Base-by-base conservation (phyloP, 2,329 filamentous ascomycete species). In the Furcasterigmium furcatum region DNA sequence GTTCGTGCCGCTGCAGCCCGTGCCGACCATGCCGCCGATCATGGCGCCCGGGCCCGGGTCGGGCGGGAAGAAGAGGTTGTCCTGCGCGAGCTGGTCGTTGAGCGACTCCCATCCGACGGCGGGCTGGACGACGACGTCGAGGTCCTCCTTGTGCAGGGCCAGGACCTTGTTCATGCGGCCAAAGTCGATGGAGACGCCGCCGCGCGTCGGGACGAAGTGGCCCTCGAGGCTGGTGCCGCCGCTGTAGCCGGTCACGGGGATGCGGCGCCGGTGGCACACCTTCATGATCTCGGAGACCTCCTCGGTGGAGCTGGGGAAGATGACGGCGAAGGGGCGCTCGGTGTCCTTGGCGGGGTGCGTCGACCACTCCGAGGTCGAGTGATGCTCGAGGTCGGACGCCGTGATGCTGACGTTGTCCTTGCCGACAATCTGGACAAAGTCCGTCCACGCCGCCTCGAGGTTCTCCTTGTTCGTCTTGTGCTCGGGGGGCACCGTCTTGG, bases 221-320 rank as follows among this genome's bases (percentile, higher is more conserved):
- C 91, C 91, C 67, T 96, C 91, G 25, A 96, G 72, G 58, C 87
- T 91, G 8, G 91, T 96, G 27, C 91, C 91, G 36, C 91, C 91
- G 46, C 85, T 90, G 68, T 91, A 95, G 3, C 85, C 86, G 4
- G 88, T 91, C 20, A 96, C 89, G 5, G 91, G 91, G 51, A 96
- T 94, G 46, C 77, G 76, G 34, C 91, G 76, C 58, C 73, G 67
- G 63, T 95, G 88, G 70, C 91, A 96, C 46, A 96, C 71, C 70
- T 92, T 91, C 85, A 95, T 92, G 48, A 96, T 81, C 51, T 77
- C 73, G n/a, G 87, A 86, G 9, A 95, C 90, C 56, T 96, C 85
- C 52, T 91, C 85, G 1, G 91, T 96, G 29, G 76, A 82, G 36
- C 68, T 73, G 0, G 91, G 91, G 60, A 84, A 92, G 34, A 95